Evolutionary conservation across 768 basidiomycete genomes (phyloP).

Genomic region (Phallus indusiatus): DNA sequence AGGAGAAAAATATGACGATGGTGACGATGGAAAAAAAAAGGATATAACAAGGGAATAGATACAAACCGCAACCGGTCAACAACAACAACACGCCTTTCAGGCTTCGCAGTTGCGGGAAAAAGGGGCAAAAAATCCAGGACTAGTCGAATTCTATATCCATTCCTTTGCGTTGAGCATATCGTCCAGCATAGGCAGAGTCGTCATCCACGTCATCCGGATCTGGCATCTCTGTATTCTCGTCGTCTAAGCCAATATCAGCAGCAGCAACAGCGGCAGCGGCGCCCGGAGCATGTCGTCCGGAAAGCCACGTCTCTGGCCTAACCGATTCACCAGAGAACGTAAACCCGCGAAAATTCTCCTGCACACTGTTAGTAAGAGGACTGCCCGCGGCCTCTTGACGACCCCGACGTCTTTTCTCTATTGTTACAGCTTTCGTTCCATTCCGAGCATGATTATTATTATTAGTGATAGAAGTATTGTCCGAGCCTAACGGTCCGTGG

Average conservation of each 20-base stretch:
- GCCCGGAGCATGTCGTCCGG: background rate
- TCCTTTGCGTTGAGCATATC: constrained; percentile 55
- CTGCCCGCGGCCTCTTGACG: constrained; percentile 38
- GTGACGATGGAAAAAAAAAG: constrained; percentile 15
- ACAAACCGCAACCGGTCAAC: too few species aligned
- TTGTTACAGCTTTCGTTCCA: constrained; percentile 37
- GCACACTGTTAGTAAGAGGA: constrained; percentile 83
- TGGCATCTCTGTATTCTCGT: constrained; percentile 22
- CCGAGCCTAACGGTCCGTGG: constrained; percentile 74
- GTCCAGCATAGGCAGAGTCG: constrained; percentile 49
- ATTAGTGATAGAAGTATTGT: too few species aligned
- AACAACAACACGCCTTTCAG: too few species aligned
- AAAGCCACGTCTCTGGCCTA: constrained; percentile 5
- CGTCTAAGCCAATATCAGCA: too few species aligned
- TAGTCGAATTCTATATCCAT: constrained; percentile 25
- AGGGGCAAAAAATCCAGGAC: too few species aligned
- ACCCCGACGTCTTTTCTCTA: constrained; percentile 39
- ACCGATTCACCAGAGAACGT: constrained; percentile 57
- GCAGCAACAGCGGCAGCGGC: constrained; percentile 30
- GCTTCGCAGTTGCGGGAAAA: too few species aligned
- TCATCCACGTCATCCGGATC: constrained; percentile 78
- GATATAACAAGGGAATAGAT: too few species aligned
- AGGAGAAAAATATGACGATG: too few species aligned
- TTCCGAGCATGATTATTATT: too few species aligned
- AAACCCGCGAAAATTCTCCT: constrained; percentile 96